Base-by-base conservation (phyloP, 306 rosid species). In the Biancaea sappan region DNA sequence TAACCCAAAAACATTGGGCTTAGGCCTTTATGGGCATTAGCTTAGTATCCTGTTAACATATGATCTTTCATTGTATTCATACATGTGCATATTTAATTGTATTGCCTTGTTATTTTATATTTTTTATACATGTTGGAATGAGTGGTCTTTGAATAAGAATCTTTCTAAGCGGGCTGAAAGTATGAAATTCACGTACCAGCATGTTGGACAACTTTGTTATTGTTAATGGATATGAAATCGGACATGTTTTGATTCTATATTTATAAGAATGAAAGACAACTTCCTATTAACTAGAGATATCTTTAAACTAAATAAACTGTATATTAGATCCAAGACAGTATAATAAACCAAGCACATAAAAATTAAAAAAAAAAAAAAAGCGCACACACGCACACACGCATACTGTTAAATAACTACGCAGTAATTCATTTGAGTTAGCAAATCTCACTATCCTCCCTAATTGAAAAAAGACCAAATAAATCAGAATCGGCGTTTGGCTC, bases 391-490 rank as follows among this genome's bases (percentile, higher is more conserved):
- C 6, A 50, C 12, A 11, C 69, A 12, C 8, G 10, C 68, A 21
- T 76, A 54, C 66, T 6, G 32, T 82, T n/a, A 34, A n/a, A 60
- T n/a, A 32, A 79, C 25, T 8, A 59, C 41, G 65, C 3, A 16
- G 43, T 43, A 65, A 7, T 66, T 66, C n/a, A 5, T 44, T 31
- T 4, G 53, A 44, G 26, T 28, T n/a, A 9, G 29, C 58, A 25
- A 26, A 9, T 29, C 73, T 51, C 24, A 16, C 8, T 25, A 2
- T 34, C 22, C 53, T 64, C 19, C 52, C 13, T 24, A 5, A 21
- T 3, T 25, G 5, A 16, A 15, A 12, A 16, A 37, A 64, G 37
- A 34, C 14, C 48, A n/a, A 47, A 15, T 16, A 18, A 61, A 26
- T 41, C 47, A 38, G 11, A 34, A 37, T 11, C 28, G 47, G 38